phyloP scores from a whole-genome alignment of 164 flowering plant genomes.

The Umbilicus rupestris region DNA sequence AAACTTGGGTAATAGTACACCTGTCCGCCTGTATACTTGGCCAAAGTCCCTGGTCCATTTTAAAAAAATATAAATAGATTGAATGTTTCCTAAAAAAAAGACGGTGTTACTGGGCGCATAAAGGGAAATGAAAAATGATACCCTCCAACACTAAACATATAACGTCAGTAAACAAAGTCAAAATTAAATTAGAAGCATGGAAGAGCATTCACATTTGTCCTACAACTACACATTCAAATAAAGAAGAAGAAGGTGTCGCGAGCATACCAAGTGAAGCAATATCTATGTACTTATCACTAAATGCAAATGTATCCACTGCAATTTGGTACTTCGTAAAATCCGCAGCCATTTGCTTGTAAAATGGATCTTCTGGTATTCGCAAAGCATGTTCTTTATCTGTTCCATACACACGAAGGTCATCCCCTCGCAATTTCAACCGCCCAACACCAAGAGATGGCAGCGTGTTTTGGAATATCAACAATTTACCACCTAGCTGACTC shows the following conservation, averaged over 20 bases:
- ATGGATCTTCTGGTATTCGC: conserved; percentile 83
- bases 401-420: conserved; percentile 84
- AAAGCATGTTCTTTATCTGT: conserved; percentile 78
- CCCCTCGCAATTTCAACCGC: conserved; percentile 85
- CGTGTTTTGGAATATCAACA: conserved; percentile 77
- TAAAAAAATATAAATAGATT: background rate
- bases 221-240: background rate
- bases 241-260: background rate
- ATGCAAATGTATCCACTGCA: conserved; percentile 70
- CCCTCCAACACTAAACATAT: background rate
- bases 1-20: conserved; percentile 78
- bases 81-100: background rate
- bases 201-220: background rate
- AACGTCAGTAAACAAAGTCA: background rate
- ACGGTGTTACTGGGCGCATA: background rate
- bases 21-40: conserved; percentile 96
- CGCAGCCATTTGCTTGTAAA: conserved; percentile 98
- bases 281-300: conserved; percentile 92
- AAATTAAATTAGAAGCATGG: background rate
- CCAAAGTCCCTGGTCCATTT: conserved; percentile 54
- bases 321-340: conserved; percentile 86
- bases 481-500: conserved; percentile 94
- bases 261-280: conserved; percentile 81
- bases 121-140: background rate
- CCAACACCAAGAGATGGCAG: conserved; percentile 93